Conservation (phyloP, 345 rosid genomes). For the Hibiscus trionum region DNA sequence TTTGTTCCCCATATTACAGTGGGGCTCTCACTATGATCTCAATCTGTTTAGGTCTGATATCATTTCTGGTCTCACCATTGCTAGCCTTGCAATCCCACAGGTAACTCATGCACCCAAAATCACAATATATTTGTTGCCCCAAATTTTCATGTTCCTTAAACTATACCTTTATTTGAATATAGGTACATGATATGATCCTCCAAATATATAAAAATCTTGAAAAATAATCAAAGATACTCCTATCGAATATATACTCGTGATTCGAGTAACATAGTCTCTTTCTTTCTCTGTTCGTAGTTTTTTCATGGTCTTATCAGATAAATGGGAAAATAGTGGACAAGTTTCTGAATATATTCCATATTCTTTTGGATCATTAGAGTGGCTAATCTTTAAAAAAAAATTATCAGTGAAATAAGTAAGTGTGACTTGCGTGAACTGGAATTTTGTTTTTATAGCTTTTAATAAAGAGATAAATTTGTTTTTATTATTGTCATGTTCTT, state of each 20-base stretch:
- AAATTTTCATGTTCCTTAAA: background rate
- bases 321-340: conserved; percentile 3
- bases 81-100: conserved; percentile 99
- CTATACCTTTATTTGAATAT: too few species aligned
- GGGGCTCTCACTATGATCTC: conserved; percentile 66
- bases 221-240: background rate
- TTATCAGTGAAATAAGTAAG: background rate
- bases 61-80: conserved; percentile 97
- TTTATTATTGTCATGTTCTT: background rate
- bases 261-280: background rate
- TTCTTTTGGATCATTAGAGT: conserved; percentile 19
- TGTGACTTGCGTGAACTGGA: conserved; percentile 11
- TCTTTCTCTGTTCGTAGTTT: background rate
- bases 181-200: too few species aligned
- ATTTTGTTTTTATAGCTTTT: background rate
- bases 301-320: background rate
- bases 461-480: background rate
- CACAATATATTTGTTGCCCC: background rate
- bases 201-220: too few species aligned
- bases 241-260: background rate
- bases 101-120: conserved; percentile 19
- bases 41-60: conserved; percentile 67
- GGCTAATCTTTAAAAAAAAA: background rate
- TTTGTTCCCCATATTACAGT: conserved; percentile 71
- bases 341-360: conserved; percentile 17